Evolutionary conservation across 768 basidiomycete species (phyloP).

Genomic region (Naganishia onofrii): DNA sequence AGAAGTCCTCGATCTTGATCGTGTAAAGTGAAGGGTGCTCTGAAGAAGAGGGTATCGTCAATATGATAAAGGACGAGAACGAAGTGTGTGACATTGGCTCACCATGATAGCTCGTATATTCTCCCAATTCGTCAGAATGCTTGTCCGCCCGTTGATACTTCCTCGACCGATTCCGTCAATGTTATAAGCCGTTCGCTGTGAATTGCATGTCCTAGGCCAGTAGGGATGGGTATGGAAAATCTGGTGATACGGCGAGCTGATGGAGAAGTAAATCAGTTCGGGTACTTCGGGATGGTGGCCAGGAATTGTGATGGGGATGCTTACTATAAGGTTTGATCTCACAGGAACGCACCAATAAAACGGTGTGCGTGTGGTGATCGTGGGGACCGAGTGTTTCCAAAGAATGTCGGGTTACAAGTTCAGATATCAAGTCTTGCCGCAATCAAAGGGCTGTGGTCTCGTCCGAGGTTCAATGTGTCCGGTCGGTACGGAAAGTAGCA

Average conservation of each 20-base stretch:
- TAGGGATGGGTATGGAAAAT: background rate
- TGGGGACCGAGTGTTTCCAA: too few species aligned
- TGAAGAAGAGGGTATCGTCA: background rate
- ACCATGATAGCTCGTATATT: background rate
- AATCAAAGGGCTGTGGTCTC: background rate
- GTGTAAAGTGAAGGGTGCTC: background rate
- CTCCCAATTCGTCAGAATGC: background rate
- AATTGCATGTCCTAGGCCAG: background rate
- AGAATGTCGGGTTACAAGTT: too few species aligned
- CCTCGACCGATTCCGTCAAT: slow-evolving; percentile 10
- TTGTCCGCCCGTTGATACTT: background rate
- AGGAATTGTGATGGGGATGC: background rate
- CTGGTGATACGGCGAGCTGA: background rate
- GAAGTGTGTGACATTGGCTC: background rate
- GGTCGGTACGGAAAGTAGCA: too few species aligned
- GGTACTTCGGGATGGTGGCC: background rate
- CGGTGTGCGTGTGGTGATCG: too few species aligned
- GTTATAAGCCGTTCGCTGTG: background rate
- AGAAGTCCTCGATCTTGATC: background rate
- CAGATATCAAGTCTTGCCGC: background rate
- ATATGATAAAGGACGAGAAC: background rate
- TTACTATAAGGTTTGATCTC: background rate
- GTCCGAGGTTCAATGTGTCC: background rate
- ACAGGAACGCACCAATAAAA: background rate
- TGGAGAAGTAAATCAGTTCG: too few species aligned